Conservation (phyloP, 1,139 yeast species). For the Suhomyces anneliseae region DNA sequence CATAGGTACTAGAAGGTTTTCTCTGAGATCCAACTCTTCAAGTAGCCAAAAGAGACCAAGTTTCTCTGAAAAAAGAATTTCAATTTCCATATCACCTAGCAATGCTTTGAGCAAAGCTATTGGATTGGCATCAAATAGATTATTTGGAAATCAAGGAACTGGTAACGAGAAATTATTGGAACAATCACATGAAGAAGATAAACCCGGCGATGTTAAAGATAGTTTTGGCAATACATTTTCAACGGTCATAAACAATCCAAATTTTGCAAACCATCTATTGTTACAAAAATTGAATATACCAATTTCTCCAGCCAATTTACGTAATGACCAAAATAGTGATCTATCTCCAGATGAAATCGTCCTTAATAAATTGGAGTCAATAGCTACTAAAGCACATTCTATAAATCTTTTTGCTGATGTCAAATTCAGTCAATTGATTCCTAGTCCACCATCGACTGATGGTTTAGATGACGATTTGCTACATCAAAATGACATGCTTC, state of each 20-base stretch:
- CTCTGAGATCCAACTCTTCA: constrained; percentile 33
- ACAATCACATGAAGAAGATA: constrained; percentile 15
- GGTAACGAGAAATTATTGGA: constrained; percentile 10
- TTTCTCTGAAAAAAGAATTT: constrained; percentile 58
- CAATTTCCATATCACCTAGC: constrained; percentile 79
- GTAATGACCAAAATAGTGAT: constrained; percentile 10
- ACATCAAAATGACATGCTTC: constrained; percentile 46
- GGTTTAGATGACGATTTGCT: constrained; percentile 41
- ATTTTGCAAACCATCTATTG: constrained; percentile 36
- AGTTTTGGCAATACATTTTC: constrained; percentile 15
- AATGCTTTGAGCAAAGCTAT: constrained; percentile 87
- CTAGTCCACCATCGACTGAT: constrained; percentile 66
- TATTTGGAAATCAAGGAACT: constrained; percentile 55
- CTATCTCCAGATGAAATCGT: constrained; percentile 37
- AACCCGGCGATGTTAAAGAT: constrained; percentile 9
- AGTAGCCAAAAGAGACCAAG: constrained; percentile 48
- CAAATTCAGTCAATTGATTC: constrained; percentile 79
- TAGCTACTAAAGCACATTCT: constrained; percentile 90
- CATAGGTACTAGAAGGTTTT: constrained; percentile 23
- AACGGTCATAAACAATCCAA: constrained; percentile 31
- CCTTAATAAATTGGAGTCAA: constrained; percentile 58
- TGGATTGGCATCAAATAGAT: constrained; percentile 81
- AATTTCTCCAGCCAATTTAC: constrained; percentile 14
- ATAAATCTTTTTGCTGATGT: constrained; percentile 88
- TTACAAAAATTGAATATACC: constrained; percentile 40